These are phyloP conservation scores for Crithidia brevicula DNA, from an alignment of 208 protist species.

Conservation along the genomic window DNA sequence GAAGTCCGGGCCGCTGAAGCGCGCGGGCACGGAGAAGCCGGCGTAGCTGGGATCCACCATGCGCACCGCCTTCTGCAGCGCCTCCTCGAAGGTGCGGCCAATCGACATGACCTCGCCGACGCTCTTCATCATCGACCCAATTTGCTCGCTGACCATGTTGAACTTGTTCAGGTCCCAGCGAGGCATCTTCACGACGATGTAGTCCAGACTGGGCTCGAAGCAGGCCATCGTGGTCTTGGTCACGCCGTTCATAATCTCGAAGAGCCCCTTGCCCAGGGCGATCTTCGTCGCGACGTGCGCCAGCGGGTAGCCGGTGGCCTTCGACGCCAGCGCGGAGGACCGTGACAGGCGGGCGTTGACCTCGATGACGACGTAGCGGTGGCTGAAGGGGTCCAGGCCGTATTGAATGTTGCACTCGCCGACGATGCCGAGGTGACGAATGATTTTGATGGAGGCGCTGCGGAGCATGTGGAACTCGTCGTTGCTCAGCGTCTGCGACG, in stretches of 20 bases:
- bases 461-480: constrained; percentile 98
- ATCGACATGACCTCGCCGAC: constrained; percentile 99
- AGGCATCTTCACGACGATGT: constrained; percentile 97
- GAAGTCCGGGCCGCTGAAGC: constrained; percentile 61
- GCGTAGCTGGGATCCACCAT: constrained; percentile 93
- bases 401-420: constrained; percentile 99
- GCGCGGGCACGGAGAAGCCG: constrained; percentile 86
- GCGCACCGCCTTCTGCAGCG: constrained; percentile 97
- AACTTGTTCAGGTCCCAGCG: constrained; percentile 98
- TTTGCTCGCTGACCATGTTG: constrained; percentile 91
- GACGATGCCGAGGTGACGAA: constrained; percentile 97
- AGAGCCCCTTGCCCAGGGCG: constrained; percentile 94
- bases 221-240: constrained; percentile 96
- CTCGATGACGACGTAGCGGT: constrained; percentile 98
- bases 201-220: constrained; percentile 98
- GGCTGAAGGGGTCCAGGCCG: constrained; percentile 96
- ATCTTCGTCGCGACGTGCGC: constrained; percentile 98
- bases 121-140: constrained; percentile 97
- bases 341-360: constrained; percentile 98
- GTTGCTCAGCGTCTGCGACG: constrained; percentile 97
- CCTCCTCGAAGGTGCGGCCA: constrained; percentile 98
- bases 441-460: constrained; percentile 93
- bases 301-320: constrained; percentile 99
- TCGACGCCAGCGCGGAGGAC: constrained; percentile 96
- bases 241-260: constrained; percentile 93